Base-by-base conservation (phyloP, 2,329 filamentous ascomycete genomes). In the Ceratocystis lukuohia region DNA sequence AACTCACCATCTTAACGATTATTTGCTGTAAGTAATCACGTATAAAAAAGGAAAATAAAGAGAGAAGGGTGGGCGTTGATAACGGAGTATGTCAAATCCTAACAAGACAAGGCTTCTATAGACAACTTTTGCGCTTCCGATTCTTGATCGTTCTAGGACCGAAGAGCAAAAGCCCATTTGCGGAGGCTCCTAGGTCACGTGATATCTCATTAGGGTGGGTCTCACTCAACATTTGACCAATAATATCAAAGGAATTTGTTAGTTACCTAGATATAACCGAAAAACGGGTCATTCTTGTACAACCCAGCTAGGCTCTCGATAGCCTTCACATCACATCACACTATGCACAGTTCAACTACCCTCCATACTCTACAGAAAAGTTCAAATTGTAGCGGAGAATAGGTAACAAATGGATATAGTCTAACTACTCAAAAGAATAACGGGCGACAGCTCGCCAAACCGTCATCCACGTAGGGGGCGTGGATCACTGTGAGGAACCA, bases 401-500 rank as follows among this genome's bases (percentile, higher is more conserved):
- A 8, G 6, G 1, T 2, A 33, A 7, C 6, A 33, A 33, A 33
- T 6, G 1, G 7, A 33, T 6, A 33, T 33, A 33, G 5, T 6
- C 30, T 7, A 33, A 33, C 1, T 6, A 33, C 30, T 33, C 30
- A 33, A 7, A 33, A 33, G 30, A 33, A 6, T 41, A 15, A 41
- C 20, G 12, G 20, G 46, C 28, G 44, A 15, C n/a, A 33, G 22
- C 5, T 48, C 20, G 15, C 46, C 37, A 15, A 68, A 65, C 66
- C 63, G 67, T 61, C 67, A 64, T 46, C 61, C 17, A 25, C 67
- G 66, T 28, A 68, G 56, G 12, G 66, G 44, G 10, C 62, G 59
- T 20, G 66, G 17, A 69, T 50, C 64, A 69, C 62, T 8, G 65
- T 65, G 1, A 63, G 70, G 64, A 74, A 69, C 75, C 75, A 77